These are phyloP conservation scores for Tylopilus rubrobrunneus DNA, from an alignment of 768 basidiomycete genomes.

Conservation along the genomic window DNA sequence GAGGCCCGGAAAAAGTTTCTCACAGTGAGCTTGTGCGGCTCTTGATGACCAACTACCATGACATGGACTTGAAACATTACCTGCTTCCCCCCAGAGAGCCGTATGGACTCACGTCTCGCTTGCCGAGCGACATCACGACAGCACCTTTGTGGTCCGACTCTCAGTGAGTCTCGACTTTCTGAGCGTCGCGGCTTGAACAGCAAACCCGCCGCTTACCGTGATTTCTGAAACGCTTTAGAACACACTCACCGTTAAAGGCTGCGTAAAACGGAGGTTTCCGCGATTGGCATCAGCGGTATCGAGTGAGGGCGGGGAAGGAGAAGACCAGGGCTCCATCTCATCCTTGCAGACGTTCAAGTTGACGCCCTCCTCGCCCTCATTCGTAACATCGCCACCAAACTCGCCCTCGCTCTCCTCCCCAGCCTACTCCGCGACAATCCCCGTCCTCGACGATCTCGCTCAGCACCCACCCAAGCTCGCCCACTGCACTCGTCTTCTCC, in stretches of 20 bases:
- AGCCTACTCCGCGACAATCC: no score
- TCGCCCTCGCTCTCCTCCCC: no score
- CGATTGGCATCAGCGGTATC: not conserved
- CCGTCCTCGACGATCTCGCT: slow-evolving; percentile 52
- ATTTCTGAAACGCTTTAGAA: not conserved
- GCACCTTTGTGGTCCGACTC: not conserved
- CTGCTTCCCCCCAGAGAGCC: not conserved
- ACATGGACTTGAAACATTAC: slow-evolving; percentile 13
- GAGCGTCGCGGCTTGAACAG: not conserved
- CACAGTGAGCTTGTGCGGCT: not conserved
- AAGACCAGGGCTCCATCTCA: slow-evolving; percentile 33
- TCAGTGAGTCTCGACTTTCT: not conserved
- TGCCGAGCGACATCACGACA: slow-evolving; percentile 11
- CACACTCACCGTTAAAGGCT: not conserved
- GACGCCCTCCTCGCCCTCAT: slow-evolving; percentile 55
- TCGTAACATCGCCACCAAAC: slow-evolving; percentile 54
- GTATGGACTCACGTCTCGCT: slow-evolving; percentile 16
- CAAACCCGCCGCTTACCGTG: not conserved
- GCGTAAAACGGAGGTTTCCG: not conserved
- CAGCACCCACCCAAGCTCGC: slow-evolving; percentile 42
- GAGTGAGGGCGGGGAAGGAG: no score
- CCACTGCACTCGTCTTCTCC: no score
- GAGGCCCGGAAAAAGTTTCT: no score
- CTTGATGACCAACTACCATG: not conserved
- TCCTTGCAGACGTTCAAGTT: slow-evolving; percentile 58